Base-by-base conservation (phyloP, 441 rosid genomes). In the Aquilaria agallochum region DNA sequence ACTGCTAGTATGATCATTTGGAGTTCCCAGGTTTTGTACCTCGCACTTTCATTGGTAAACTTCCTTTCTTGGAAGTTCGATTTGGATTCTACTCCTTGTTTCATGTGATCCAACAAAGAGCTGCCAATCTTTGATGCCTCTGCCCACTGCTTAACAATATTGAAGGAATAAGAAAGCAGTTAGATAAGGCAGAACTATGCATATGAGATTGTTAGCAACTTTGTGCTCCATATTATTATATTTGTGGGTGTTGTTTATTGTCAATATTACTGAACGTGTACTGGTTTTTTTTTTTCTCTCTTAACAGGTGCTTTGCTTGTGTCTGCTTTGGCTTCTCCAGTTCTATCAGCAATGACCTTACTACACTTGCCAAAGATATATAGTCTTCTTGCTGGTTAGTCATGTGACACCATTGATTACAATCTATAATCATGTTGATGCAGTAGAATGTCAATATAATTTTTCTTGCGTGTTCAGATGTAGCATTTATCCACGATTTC, bases 1-100 rank as follows among this genome's bases (percentile, higher is more conserved):
- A 6, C n/a, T 60, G 5, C 64, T 77, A 94, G 97, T 91, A 94
- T 75, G 99, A 91, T 79, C 97, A 94, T 79, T 68, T 91, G 82
- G 97, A 94, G 74, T 94, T 91, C 75, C 87, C 97, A 53, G 97
- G 99, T 67, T 96, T 94, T 69, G 97, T 91, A 67, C 97, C 96
- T 70, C 97, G 97, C 67, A 87, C 99, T 62, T 94, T 94, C 62
- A 79, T 89, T 2, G 97, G 99, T 87, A 74, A 67, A 68, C 55
- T 59, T 12, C 20, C 1, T 14, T 3, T 60, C 31, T 31, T 49
- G 31, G 1, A 30, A 56, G 32, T 13, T 36, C 50, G 53, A 10
- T 0, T 31, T 20, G 27, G 15, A 54, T n/a, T 10, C 9, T 44
- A 27, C 52, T 50, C 32, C 10, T 50, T 15, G 48, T 31, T 50